Conservation (phyloP, 805 yeast species). For the Candida sonorensis region DNA sequence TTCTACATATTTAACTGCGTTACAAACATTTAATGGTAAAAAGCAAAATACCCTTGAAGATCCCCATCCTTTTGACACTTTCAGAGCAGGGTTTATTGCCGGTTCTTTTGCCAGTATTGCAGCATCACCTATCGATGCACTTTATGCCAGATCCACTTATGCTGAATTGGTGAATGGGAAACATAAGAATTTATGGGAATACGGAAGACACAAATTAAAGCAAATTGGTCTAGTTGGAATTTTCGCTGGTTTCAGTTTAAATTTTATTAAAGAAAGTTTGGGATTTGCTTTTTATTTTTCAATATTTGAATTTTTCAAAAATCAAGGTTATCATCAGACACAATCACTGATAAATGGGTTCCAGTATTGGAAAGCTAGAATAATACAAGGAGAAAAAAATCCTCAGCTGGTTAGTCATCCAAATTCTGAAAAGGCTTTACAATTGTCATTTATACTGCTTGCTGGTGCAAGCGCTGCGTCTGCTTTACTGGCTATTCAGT, state of each 20-base stretch:
- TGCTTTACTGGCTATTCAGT: constrained; percentile 69
- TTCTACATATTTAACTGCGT: constrained; percentile 63
- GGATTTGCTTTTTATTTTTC: constrained; percentile 84
- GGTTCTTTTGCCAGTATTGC: constrained; percentile 85
- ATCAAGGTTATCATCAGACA: constrained; percentile 49
- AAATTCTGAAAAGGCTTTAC: constrained; percentile 38
- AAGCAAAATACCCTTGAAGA: constrained; percentile 17
- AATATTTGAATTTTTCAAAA: constrained; percentile 73
- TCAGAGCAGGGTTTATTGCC: constrained; percentile 78
- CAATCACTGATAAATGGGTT: constrained; percentile 38
- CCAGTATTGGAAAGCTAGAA: constrained; percentile 27
- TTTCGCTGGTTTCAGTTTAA: constrained; percentile 81
- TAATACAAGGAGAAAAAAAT: constrained; percentile 12
- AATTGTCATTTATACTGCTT: constrained; percentile 60
- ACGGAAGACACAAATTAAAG: constrained; percentile 58
- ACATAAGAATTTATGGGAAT: constrained; percentile 70
- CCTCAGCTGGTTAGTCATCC: constrained; percentile 14
- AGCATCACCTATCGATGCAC: constrained; percentile 92
- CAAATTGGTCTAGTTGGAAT: constrained; percentile 80
- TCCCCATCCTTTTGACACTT: constrained; percentile 45
- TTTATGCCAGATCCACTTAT: constrained; percentile 73
- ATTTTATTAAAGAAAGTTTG: constrained; percentile 68
- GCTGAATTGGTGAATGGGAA: constrained; percentile 64
- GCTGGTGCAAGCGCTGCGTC: constrained; percentile 90
- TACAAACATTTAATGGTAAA: constrained; percentile 31